Evolutionary conservation across 1,284 basidiomycete species (phyloP).

Genomic region (Coniferiporia sulphurascens): DNA sequence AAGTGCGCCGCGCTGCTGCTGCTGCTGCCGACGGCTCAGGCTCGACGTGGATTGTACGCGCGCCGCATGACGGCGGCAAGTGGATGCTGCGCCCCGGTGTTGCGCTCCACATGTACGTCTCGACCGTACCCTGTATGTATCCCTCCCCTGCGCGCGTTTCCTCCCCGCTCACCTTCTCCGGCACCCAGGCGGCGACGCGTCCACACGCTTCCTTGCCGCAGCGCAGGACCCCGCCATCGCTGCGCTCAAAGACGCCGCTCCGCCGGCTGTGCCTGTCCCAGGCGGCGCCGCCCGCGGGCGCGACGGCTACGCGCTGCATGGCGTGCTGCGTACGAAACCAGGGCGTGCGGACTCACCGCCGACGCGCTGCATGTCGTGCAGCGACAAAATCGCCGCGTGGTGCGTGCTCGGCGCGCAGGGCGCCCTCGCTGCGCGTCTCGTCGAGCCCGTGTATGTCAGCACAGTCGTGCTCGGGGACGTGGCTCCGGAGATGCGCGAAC

Average conservation of each 20-base stretch:
- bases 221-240: conserved; percentile 69
- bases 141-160: neutral
- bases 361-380: conserved; percentile 82
- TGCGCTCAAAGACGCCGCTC: conserved; percentile 50
- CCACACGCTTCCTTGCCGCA: conserved; percentile 70
- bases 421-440: conserved; percentile 54
- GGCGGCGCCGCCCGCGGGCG: conserved; percentile 63
- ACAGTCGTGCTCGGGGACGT: conserved; percentile 64
- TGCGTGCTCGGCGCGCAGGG: conserved; percentile 82
- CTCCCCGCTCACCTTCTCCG: no score
- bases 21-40: conserved; percentile 13
- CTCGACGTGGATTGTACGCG: conserved; percentile 43
- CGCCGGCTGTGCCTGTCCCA: conserved; percentile 33
- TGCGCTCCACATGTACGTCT: conserved; percentile 72
- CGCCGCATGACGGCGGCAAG: conserved; percentile 29
- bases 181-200: conserved; percentile 80
- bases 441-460: conserved; percentile 62
- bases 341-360: conserved; percentile 81
- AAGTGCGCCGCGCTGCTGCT: conserved; percentile 40
- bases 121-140: conserved; percentile 82
- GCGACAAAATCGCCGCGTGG: conserved; percentile 88
- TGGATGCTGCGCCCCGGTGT: conserved; percentile 51
- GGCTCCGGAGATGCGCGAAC: conserved; percentile 30
- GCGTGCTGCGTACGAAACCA: conserved; percentile 85
- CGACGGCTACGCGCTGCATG: conserved; percentile 67